Evolutionary conservation across 768 basidiomycete genomes (phyloP).

Genomic region (Lactifluus volemus): DNA sequence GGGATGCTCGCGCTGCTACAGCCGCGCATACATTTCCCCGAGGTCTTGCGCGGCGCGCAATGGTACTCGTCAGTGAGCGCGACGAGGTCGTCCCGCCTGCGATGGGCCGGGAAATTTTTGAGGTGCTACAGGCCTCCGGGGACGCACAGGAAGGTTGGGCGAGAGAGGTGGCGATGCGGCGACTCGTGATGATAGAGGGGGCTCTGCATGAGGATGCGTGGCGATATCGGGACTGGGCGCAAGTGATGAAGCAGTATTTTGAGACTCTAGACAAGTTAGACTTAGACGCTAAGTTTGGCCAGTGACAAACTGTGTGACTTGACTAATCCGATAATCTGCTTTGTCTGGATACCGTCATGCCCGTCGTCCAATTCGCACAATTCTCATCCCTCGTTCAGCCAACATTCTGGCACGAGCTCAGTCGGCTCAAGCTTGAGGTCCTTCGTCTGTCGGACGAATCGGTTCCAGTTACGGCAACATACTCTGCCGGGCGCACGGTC

Average conservation of each 20-base stretch:
- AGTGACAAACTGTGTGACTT: too few species aligned
- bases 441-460: constrained; percentile 72
- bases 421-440: constrained; percentile 83
- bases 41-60: constrained; percentile 22
- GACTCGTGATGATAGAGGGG: constrained; percentile 24
- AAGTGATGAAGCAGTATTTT: constrained; percentile 24
- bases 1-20: constrained; percentile 35
- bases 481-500: constrained; percentile 62
- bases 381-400: constrained; percentile 84
- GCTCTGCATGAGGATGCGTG: constrained; percentile 36
- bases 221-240: constrained; percentile 25
- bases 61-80: constrained; percentile 34
- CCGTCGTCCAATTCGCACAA: constrained; percentile 81
- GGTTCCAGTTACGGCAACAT: constrained; percentile 54
- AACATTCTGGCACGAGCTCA: constrained; percentile 88
- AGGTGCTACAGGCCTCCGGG: constrained; percentile 1
- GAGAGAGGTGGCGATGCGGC: not conserved
- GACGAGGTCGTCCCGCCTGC: constrained; percentile 39
- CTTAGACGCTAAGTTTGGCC: too few species aligned
- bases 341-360: constrained; percentile 29
- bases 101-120: constrained; percentile 30
- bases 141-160: too few species aligned
- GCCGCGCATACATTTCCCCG: constrained; percentile 4
- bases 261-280: not conserved
- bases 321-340: too few species aligned